Evolutionary conservation across 768 basidiomycete genomes (phyloP).

Genomic region (Paxillus rubicundulus): DNA sequence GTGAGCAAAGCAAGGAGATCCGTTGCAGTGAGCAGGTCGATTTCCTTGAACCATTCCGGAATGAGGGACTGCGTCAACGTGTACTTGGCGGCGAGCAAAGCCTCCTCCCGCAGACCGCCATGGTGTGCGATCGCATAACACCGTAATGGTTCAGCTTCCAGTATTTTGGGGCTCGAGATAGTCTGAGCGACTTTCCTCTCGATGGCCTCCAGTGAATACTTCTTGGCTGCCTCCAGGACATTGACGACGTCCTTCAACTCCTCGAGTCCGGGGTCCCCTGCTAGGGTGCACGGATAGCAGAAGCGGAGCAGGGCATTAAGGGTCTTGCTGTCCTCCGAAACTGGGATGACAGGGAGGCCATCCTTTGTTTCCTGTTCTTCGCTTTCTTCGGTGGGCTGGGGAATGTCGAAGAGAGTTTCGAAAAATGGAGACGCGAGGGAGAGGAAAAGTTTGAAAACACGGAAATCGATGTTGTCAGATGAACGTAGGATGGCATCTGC

Average conservation of each 20-base stretch:
- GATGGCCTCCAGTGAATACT: conserved; percentile 19
- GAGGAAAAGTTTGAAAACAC: conserved; percentile 31
- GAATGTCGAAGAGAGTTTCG: conserved; percentile 29
- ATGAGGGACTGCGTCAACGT: conserved; percentile 28
- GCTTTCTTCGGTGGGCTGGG: conserved; percentile 16
- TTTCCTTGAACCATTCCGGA: conserved; percentile 22
- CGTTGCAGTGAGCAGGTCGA: conserved; percentile 26
- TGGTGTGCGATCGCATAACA: conserved; percentile 32
- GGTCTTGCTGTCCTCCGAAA: conserved; percentile 21
- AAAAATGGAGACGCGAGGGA: conserved; percentile 34
- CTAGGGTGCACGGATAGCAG: conserved; percentile 20
- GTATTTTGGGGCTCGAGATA: conserved; percentile 18
- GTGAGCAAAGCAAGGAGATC: conserved; percentile 25
- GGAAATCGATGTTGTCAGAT: conserved; percentile 27
- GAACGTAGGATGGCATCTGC: conserved; percentile 24
- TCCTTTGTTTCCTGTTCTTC: conserved; percentile 13
- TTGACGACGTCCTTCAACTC: conserved; percentile 5
- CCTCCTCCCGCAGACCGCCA: conserved; percentile 21
- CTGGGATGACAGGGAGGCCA: conserved; percentile 12
- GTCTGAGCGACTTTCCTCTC: conserved; percentile 20
- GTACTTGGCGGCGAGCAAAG: conserved; percentile 25
- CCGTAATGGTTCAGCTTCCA: conserved; percentile 23
- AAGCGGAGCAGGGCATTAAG: conserved; percentile 22
- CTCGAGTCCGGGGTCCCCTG: conserved; percentile 15
- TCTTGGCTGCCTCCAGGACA: conserved; percentile 19